Evolutionary conservation across 2,329 filamentous ascomycete genomes (phyloP), one percentile per base, ranked within the genome.

Genomic region (Hymenoscyphus infarciens): DNA sequence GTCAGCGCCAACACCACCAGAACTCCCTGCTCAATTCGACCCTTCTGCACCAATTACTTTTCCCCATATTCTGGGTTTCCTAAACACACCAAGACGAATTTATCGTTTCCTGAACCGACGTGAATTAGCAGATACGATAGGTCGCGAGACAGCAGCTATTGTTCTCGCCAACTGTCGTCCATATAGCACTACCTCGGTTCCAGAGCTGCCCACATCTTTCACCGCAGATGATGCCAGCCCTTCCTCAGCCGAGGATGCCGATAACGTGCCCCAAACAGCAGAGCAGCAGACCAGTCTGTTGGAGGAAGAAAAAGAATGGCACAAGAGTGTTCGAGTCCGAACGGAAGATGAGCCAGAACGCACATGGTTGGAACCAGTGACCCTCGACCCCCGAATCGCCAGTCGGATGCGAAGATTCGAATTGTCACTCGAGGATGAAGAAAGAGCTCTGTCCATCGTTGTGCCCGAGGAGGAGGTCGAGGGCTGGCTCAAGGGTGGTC

Each of bases 41-140:
- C 92, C 92, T 53, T 87, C 89, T 5, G 80, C 83, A 27, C 82
- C 89, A 15, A 83, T 99, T 64, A 81, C 85, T 52, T 90, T 96
- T 75, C 94, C 94, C 0, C 94, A 98, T 75, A 84, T 97, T 63
- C 88, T 99, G 33, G 95, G 95, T 64, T 96, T 99, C 80, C 80
- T 90, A 66, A 94, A 95, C 78, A 97, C 94, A 2, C 90, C 92
- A 0, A 89, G 87, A 67, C 88, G 95, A 64, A 82, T 98, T 64
- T 90, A 89, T 73, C 90, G 95, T 67, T 99, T 93, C 82, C 81
- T 99, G 64, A 96, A 89, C 75, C 88, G 89, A 65, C 89, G 95
- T 60, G 79, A 85, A 66, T 82, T 97, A n/a, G 94, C 94, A 66
- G 94, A 99, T 73, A 83, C 88, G 55, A 87, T 97, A 64, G 95